Evolutionary conservation across 2,329 filamentous ascomycete species (phyloP), one percentile per base, ranked within the genome.

Genomic region (Orbilia quercus): DNA sequence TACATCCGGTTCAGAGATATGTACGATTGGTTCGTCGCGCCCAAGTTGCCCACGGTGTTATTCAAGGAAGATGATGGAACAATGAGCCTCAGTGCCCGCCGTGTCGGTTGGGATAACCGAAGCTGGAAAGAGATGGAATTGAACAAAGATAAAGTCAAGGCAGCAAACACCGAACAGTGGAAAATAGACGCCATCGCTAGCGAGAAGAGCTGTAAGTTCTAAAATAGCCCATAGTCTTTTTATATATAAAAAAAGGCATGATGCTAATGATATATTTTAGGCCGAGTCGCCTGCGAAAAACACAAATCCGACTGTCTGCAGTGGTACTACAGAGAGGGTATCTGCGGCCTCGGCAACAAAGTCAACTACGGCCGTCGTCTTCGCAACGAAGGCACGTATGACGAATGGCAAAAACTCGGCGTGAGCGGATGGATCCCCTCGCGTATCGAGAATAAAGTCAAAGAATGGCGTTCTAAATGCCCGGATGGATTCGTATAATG

Each of bases 301-400:
- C 42, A 73, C 22, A 22, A 62, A 7, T 50, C 38, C 6, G 42
- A 58, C n/a, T 73, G 69, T 7, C 47, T 73, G 7, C 69, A 73
- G 42, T 73, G 69, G 69, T 73, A 73, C 31, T 73, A 45, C 23
- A 57, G 69, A 31, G 53, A 59, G 9, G 69, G 69, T 34, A 62
- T 73, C 50, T 73, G 69, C 51, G 69, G 69, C 22, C 9, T 73
- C n/a, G 64, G 60, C 22, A 38, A 48, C 2, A 73, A 73, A 36
- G 12, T 73, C 36, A 66, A 66, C 44, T 73, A 73, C 42, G 69
- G 69, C 69, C 60, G 55, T n/a, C 69, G 69, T 47, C 54, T 73
- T 7, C 69, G 60, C 18, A 60, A 73, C 45, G 60, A 73, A 12
- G 69, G 69, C 11, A 66, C 69, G 7, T 73, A 73, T 48, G 22